Evolutionary conservation across 495 filamentous ascomycete genomes (phyloP).

Genomic region (Aspergillus avenaceus): DNA sequence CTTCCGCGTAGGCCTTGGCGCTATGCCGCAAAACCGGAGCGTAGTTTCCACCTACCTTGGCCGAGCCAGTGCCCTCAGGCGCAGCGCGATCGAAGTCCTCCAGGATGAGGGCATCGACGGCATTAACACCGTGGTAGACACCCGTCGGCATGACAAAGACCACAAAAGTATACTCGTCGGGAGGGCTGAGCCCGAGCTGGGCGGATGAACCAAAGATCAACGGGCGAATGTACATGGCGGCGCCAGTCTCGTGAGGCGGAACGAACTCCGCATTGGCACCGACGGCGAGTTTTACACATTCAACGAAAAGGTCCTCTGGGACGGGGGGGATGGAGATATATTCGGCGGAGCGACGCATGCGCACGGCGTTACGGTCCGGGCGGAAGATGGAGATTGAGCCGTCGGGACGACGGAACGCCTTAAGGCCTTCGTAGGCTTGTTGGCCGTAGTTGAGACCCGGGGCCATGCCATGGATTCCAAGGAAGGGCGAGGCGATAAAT

Average conservation of each 20-base stretch:
- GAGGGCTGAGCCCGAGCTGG: conserved; percentile 75
- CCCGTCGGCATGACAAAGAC: conserved; percentile 84
- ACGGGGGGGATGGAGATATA: conserved; percentile 77
- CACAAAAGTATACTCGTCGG: conserved; percentile 82
- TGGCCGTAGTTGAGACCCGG: conserved; percentile 90
- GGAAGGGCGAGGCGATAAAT: conserved; percentile 73
- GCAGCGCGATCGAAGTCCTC: conserved; percentile 59
- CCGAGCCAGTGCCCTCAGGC: conserved; percentile 48
- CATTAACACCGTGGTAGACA: conserved; percentile 82
- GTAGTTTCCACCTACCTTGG: conserved; percentile 59
- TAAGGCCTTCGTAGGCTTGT: conserved; percentile 91
- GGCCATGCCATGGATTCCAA: conserved; percentile 84
- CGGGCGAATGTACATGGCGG: conserved; percentile 85
- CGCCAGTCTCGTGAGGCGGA: conserved; percentile 76
- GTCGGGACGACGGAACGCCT: conserved; percentile 72
- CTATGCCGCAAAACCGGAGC: conserved; percentile 73
- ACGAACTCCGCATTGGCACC: conserved; percentile 83
- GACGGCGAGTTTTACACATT: conserved; percentile 73
- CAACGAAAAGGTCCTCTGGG: conserved; percentile 66
- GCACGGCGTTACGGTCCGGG: conserved; percentile 71
- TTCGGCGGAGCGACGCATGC: conserved; percentile 71
- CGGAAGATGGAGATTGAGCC: conserved; percentile 73
- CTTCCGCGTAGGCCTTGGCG: conserved; percentile 65
- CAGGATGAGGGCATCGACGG: conserved; percentile 74
- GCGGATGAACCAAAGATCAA: conserved; percentile 79